Evolutionary conservation across 2,329 filamentous ascomycete species (phyloP).

Genomic region (Monosporascus ibericus): DNA sequence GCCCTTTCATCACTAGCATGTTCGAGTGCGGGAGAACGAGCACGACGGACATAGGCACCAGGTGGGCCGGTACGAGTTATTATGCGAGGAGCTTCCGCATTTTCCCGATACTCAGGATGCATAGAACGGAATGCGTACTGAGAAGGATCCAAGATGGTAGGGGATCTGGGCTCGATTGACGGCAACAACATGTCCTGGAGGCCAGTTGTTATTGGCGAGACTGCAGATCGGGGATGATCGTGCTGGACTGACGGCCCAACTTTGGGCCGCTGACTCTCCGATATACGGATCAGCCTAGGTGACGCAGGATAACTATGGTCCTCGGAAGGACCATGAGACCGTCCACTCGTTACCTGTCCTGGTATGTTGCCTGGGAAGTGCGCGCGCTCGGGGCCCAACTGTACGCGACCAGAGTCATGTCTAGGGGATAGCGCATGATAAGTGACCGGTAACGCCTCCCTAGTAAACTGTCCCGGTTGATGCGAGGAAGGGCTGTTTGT

Average conservation of each 20-base stretch:
- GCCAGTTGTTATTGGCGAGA: constrained; percentile 20
- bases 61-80: constrained; percentile 15
- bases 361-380: constrained; percentile 1
- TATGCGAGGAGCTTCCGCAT: constrained; percentile 14
- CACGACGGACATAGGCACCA: constrained; percentile 7
- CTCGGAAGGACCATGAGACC: constrained; percentile 7
- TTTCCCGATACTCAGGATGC: constrained; percentile 12
- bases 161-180: constrained; percentile 27
- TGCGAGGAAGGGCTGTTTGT: constrained; percentile 14
- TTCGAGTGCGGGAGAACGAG: constrained; percentile 13
- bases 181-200: constrained; percentile 26
- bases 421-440: constrained; percentile 8
- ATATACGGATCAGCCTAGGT: constrained; percentile 16
- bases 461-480: constrained; percentile 5
- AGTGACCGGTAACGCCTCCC: constrained; percentile 9
- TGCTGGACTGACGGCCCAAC: constrained; percentile 20
- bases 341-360: constrained; percentile 3
- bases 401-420: constrained; percentile 6
- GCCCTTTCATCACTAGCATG: constrained; percentile 13
- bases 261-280: constrained; percentile 23
- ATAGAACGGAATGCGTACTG: constrained; percentile 9
- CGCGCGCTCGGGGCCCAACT: constrained; percentile 7
- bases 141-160: constrained; percentile 7
- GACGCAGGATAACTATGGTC: constrained; percentile 6
- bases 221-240: constrained; percentile 9